Conservation (phyloP, 1,139 yeast species). For the Diutina siamensis region DNA sequence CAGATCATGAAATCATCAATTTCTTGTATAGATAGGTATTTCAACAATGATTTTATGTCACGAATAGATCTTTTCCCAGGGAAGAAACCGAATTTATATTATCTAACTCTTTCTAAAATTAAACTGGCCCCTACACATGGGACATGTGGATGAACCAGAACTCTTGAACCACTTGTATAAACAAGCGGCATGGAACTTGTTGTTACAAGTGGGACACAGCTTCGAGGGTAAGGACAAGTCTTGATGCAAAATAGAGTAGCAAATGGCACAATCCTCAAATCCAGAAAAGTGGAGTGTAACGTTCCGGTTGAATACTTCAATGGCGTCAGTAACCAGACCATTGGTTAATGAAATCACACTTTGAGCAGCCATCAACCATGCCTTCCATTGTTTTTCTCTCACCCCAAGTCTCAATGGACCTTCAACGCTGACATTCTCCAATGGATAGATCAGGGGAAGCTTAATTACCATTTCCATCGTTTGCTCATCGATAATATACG, state of each 20-base stretch:
- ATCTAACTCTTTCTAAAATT: constrained; percentile 24
- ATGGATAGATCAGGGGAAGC: constrained; percentile 65
- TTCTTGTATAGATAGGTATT: too few relatives aligned
- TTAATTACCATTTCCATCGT: constrained; percentile 68
- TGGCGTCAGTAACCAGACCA: constrained; percentile 74
- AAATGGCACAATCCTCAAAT: constrained; percentile 93
- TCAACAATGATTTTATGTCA: too few relatives aligned
- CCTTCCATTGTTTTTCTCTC: constrained; percentile 86
- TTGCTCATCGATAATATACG: constrained; percentile 79
- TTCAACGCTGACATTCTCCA: constrained; percentile 58
- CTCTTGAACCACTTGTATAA: constrained; percentile 95
- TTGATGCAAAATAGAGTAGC: constrained; percentile 83
- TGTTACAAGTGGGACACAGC: constrained; percentile 79
- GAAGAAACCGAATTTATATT: too few relatives aligned
- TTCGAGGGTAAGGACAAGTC: constrained; percentile 87
- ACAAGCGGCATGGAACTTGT: constrained; percentile 96
- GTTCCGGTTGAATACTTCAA: constrained; percentile 72
- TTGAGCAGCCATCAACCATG: constrained; percentile 89
- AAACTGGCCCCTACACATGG: constrained; percentile 78
- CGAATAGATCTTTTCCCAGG: too few relatives aligned
- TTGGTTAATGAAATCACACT: constrained; percentile 62
- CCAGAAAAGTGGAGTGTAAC: constrained; percentile 80
- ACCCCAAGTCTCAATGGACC: constrained; percentile 83
- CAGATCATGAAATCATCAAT: too few relatives aligned
- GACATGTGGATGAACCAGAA: constrained; percentile 86